phyloP scores from a whole-genome alignment of 306 rosid genomes.

The Alnus rubra region DNA sequence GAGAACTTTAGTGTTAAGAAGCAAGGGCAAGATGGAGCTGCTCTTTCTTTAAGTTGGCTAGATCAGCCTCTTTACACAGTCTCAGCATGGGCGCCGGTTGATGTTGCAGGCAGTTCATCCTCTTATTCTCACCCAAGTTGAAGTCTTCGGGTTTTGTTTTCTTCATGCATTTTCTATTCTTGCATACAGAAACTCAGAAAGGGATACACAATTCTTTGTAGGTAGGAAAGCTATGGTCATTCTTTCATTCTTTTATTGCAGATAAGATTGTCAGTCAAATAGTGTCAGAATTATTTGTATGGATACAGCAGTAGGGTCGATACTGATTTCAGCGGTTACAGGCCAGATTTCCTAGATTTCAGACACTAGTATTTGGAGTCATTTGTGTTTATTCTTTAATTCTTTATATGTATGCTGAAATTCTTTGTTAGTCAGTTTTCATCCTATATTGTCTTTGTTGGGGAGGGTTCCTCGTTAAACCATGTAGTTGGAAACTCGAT shows the following conservation, averaged over 20 bases:
- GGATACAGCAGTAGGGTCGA: slow-evolving; percentile 29
- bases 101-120: slow-evolving; percentile 64
- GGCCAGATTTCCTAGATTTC: slow-evolving; percentile 29
- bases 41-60: slow-evolving; percentile 64
- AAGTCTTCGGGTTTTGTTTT: slow-evolving; percentile 20
- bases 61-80: slow-evolving; percentile 78
- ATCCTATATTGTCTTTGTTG: neutral
- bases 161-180: slow-evolving; percentile 26
- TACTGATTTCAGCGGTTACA: slow-evolving; percentile 34
- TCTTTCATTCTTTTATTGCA: slow-evolving; percentile 88
- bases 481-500: slow-evolving; percentile 22
- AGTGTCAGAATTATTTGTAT: slow-evolving; percentile 47
- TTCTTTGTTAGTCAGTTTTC: slow-evolving; percentile 37
- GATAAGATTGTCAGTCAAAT: slow-evolving; percentile 44
- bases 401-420: slow-evolving; percentile 49
- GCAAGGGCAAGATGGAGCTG: slow-evolving; percentile 52
- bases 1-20: slow-evolving; percentile 56
- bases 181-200: slow-evolving; percentile 32
- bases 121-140: slow-evolving; percentile 65
- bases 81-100: slow-evolving; percentile 79
- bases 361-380: slow-evolving; percentile 39
- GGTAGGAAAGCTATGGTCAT: slow-evolving; percentile 52
- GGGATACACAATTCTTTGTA: slow-evolving; percentile 64
- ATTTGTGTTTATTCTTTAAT: slow-evolving; percentile 51
- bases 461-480: neutral